phyloP scores from a whole-genome alignment of 2,329 filamentous ascomycete genomes.

The Hypocrella siamensis region DNA sequence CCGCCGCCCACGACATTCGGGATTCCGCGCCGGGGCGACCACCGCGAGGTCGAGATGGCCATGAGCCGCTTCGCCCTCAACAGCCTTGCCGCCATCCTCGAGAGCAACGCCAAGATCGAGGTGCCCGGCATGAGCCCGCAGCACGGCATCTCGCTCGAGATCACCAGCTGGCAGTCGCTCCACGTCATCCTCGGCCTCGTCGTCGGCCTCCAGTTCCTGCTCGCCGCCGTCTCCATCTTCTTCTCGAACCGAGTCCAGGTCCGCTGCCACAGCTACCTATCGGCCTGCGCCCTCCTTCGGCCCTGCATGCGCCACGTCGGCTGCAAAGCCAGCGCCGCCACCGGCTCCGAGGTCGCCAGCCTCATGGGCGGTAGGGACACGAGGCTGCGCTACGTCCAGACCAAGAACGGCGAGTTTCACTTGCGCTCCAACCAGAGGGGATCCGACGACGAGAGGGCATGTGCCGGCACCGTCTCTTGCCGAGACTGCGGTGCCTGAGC shows the following conservation, averaged over 20 bases:
- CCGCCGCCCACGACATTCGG: not conserved
- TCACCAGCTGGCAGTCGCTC: conserved; percentile 15
- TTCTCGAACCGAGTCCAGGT: conserved; percentile 11
- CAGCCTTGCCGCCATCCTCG: conserved; percentile 15
- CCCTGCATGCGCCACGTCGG: conserved; percentile 5
- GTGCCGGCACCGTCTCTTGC: too few species aligned
- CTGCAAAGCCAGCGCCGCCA: conserved; percentile 4
- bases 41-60: conserved; percentile 15
- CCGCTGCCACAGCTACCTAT: conserved; percentile 8
- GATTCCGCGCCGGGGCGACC: conserved; percentile 15
- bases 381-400: not conserved
- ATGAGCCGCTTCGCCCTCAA: conserved; percentile 20
- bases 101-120: conserved; percentile 10
- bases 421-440: not conserved
- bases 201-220: conserved; percentile 3
- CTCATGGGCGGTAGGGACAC: not conserved
- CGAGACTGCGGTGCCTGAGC: too few species aligned
- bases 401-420: not conserved
- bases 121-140: conserved; percentile 13
- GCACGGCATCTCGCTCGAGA: conserved; percentile 13
- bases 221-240: conserved; percentile 8
- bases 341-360: conserved; percentile 3
- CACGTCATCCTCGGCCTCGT: not conserved
- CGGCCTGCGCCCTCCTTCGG: conserved; percentile 6
- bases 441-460: too few species aligned